Percentiles rank a stretch among this genome's conserved stretches.
phyloP scores from a whole-genome alignment of 805 yeast species.

The Metschnikowia hibisci region DNA sequence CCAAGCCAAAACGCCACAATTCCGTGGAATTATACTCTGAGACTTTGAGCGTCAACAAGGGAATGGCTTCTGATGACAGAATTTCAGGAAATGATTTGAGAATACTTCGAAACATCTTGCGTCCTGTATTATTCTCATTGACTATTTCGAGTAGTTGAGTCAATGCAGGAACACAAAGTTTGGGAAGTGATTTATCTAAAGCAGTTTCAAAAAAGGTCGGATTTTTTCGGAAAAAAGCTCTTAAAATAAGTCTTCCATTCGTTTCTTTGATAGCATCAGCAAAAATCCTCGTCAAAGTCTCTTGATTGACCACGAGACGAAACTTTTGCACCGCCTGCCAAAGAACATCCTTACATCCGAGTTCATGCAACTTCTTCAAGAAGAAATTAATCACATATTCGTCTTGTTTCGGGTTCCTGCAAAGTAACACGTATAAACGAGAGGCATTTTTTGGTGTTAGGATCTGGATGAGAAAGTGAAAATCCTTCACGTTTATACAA shows the following conservation, averaged over 20 bases:
- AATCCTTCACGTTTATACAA: not conserved
- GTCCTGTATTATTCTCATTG: not conserved
- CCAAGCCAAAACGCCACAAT: slow-evolving; percentile 14
- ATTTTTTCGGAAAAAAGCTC: not conserved
- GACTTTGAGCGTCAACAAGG: slow-evolving; percentile 1
- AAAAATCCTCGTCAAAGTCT: not conserved
- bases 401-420: not conserved
- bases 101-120: not conserved
- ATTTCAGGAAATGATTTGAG: not conserved
- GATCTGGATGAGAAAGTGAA: not conserved
- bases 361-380: not conserved
- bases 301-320: not conserved
- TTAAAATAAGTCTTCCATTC: not conserved
- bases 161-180: not conserved
- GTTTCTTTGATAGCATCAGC: not conserved
- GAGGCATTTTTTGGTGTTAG: not conserved
- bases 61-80: not conserved
- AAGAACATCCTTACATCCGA: not conserved
- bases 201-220: not conserved
- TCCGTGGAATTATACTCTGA: slow-evolving; percentile 14
- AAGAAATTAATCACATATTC: not conserved
- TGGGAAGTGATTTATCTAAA: not conserved
- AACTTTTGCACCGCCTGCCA: not conserved
- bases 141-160: not conserved
- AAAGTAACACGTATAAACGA: not conserved